Evolutionary conservation across 2,329 filamentous ascomycete species (phyloP).

Genomic region (Sarocladium strictum): DNA sequence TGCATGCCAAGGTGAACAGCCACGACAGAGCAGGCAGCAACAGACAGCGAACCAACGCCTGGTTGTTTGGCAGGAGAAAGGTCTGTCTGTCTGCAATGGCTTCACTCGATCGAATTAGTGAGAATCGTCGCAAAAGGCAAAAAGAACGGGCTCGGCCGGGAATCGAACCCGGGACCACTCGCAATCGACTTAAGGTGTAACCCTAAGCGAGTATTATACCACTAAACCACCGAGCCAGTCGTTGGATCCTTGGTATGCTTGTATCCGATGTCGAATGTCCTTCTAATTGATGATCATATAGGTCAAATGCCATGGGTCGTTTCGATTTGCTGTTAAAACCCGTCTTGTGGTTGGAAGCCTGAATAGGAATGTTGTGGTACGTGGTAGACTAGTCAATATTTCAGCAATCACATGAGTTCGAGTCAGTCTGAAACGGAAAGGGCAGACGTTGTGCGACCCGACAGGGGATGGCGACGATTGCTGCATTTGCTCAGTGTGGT

Average conservation of each 20-base stretch:
- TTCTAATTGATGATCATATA: background rate
- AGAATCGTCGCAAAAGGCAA: constrained; percentile 14
- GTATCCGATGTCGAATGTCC: background rate
- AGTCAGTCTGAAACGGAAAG: too few species aligned
- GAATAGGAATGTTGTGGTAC: too few species aligned
- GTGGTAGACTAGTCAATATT: too few species aligned
- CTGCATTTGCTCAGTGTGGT: background rate
- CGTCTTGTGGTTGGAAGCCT: too few species aligned
- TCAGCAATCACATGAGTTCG: too few species aligned
- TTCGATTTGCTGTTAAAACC: too few species aligned
- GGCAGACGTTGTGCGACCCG: background rate
- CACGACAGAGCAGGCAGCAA: too few species aligned
- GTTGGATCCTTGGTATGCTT: constrained; percentile 5
- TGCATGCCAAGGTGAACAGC: too few species aligned
- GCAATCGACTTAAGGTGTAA: constrained; percentile 29
- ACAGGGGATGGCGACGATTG: background rate
- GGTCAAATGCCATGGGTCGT: too few species aligned
- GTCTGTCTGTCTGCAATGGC: background rate
- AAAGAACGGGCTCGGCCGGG: constrained; percentile 35
- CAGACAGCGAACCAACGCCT: too few species aligned
- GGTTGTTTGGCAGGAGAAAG: too few species aligned
- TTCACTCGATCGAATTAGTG: background rate
- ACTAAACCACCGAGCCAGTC: constrained; percentile 51
- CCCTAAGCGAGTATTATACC: constrained; percentile 70
- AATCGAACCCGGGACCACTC: constrained; percentile 42